phyloP scores from a whole-genome alignment of 257 asterid genomes.

The Osmanthus fragrans region DNA sequence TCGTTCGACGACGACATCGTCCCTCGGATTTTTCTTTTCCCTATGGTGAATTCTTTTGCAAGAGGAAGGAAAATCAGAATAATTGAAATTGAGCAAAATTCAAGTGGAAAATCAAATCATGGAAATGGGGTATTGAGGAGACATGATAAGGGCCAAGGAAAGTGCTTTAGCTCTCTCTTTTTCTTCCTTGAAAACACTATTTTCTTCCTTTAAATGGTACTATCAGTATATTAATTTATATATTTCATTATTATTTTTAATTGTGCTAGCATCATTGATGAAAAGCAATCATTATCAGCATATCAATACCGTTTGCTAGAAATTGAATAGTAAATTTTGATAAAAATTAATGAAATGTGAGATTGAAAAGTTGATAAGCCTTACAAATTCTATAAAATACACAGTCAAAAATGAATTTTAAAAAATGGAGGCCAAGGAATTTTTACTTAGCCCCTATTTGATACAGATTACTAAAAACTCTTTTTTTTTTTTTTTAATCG shows the following conservation, averaged over 20 bases:
- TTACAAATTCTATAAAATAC: no score
- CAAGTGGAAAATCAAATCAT: constrained; percentile 54
- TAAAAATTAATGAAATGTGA: no score
- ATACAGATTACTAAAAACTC: no score
- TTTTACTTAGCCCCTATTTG: no score
- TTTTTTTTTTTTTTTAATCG: no score
- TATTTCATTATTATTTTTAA: constrained; percentile 14
- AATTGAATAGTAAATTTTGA: no score
- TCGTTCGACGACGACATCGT: constrained; percentile 66
- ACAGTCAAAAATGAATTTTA: background rate
- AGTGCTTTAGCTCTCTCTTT: constrained; percentile 61
- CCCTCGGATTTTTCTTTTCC: background rate
- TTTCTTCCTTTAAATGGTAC: constrained; percentile 63
- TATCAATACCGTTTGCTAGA: background rate
- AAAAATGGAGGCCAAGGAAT: no score
- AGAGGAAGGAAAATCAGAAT: background rate
- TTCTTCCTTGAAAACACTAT: constrained; percentile 52
- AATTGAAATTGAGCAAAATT: constrained; percentile 7
- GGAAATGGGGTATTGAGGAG: constrained; percentile 43
- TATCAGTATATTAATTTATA: constrained; percentile 35
- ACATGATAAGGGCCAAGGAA: constrained; percentile 67
- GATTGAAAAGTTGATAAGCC: no score
- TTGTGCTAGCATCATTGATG: constrained; percentile 30
- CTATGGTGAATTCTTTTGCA: constrained; percentile 4
- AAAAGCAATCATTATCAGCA: constrained; percentile 49